Evolutionary conservation across 345 rosid species (phyloP), one percentile per base, ranked within the genome.

Genomic region (Excoecaria cochinchinensis): DNA sequence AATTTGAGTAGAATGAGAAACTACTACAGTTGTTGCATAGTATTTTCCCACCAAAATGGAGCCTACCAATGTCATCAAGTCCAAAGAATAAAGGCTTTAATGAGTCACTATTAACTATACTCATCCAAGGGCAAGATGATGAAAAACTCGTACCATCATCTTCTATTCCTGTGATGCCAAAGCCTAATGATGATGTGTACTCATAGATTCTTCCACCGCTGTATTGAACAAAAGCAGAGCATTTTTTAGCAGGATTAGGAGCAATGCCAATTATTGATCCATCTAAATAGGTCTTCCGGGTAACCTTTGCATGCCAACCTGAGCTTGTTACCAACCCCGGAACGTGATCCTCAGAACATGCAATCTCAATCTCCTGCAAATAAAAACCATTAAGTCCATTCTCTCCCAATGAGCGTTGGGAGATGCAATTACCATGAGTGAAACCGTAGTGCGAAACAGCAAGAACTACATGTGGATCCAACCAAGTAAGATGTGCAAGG

Each of bases 1-100:
- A 71, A 82, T 88, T 94, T 47, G 98, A 93, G 84, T 95, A 93
- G 75, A 89, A 84, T 46, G 98, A 84, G 86, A 93, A 91, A 81
- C 92, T 90, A 84, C 88, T 84, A 87, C 99, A 93, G 87, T 93
- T 93, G 80, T 83, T 87, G 86, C 92, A 95, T 44, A 91, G 70
- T 63, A 84, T 75, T 86, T 82, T 89, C 72, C 95, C 87, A 22
- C 86, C 83, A 50, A 86, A 76, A 78, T 86, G 88, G 75, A 95
- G 86, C 88, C 90, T 88, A 62, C 97, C 96, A 65, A 79, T 82
- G 71, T 91, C 97, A 79, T 95, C 97, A 72, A 93, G 92, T 69
- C 98, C 99, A 87, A 88, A 90, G 79, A 84, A 79, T 81, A 91
- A 77, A 68, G 90, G 90, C 79, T 82, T 85, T 51, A 79, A 69